These are phyloP conservation scores for Lactarius hengduanensis DNA, from an alignment of 768 basidiomycete species.

Conservation along the genomic window DNA sequence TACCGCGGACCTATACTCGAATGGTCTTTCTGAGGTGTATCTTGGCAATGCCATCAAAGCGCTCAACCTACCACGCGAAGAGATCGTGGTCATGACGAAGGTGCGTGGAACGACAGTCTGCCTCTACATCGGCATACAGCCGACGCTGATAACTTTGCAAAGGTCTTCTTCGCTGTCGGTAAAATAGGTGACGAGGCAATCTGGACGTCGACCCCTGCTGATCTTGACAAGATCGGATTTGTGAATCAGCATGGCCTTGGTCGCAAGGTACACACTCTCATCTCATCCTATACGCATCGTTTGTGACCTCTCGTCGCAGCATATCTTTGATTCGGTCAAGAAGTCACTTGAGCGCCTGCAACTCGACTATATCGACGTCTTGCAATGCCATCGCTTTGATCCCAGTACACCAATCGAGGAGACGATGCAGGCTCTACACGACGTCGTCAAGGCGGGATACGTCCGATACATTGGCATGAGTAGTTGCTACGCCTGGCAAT, in stretches of 20 bases:
- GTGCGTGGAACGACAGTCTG: constrained; percentile 15
- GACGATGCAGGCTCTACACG: constrained; percentile 41
- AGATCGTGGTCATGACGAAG: constrained; percentile 48
- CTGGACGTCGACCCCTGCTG: not conserved
- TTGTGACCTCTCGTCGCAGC: constrained; percentile 39
- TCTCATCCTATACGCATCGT: not conserved
- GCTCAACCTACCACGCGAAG: constrained; percentile 41
- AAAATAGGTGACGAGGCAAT: not conserved
- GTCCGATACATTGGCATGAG: constrained; percentile 38
- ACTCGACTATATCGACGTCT: constrained; percentile 71
- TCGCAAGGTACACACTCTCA: constrained; percentile 35
- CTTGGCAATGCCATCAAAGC: constrained; percentile 45
- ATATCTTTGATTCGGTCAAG: constrained; percentile 71
- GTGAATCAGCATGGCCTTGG: constrained; percentile 40
- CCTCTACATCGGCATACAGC: not conserved
- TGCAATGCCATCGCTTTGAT: constrained; percentile 52
- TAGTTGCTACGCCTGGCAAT: constrained; percentile 35
- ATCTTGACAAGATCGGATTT: constrained; percentile 34
- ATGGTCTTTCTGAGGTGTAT: constrained; percentile 37
- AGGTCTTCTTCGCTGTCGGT: constrained; percentile 12
- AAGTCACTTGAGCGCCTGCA: constrained; percentile 63
- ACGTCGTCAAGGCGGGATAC: constrained; percentile 41
- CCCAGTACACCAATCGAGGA: constrained; percentile 36
- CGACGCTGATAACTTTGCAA: not conserved
- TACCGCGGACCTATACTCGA: constrained; percentile 45